Conservation (phyloP, 768 basidiomycete species). For the Pulveroboletus sp. region DNA sequence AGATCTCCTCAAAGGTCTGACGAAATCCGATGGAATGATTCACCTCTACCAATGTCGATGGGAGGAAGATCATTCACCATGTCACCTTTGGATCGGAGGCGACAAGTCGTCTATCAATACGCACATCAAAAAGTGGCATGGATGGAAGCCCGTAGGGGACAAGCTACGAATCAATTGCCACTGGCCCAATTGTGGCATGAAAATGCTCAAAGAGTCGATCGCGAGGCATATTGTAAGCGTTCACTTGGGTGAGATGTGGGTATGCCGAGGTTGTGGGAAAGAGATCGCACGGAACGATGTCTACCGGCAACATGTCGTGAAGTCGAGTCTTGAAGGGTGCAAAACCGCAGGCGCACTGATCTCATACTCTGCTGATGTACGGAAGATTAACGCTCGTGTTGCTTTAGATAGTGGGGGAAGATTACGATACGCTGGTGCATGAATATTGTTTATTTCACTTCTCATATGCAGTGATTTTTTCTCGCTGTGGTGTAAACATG, state of each 20-base stretch:
- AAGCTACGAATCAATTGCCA: slow-evolving; percentile 4
- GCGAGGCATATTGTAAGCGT: slow-evolving; percentile 12
- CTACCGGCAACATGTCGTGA: slow-evolving; percentile 2
- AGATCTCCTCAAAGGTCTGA: slow-evolving; percentile 5
- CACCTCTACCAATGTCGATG: slow-evolving; percentile 9
- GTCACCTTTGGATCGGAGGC: slow-evolving; percentile 13
- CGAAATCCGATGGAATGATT: background rate
- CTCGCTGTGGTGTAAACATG: no score
- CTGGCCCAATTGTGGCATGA: slow-evolving; percentile 13
- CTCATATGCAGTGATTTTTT: no score
- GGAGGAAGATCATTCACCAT: slow-evolving; percentile 5
- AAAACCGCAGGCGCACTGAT: slow-evolving; percentile 3
- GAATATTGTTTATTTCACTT: background rate
- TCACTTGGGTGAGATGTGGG: slow-evolving; percentile 16
- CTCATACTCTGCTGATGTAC: slow-evolving; percentile 4
- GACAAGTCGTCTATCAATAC: slow-evolving; percentile 11
- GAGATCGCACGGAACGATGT: slow-evolving; percentile 7
- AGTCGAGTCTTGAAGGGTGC: slow-evolving; percentile 1
- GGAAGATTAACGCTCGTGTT: background rate
- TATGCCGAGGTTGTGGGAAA: slow-evolving; percentile 15
- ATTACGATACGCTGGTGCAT: background rate
- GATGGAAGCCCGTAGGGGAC: slow-evolving; percentile 6
- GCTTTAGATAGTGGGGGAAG: slow-evolving; percentile 6
- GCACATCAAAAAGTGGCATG: slow-evolving; percentile 20
- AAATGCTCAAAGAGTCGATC: slow-evolving; percentile 24